A percentile compares a stretch with the other conserved stretches of the same genome.
Evolutionary conservation across 495 filamentous ascomycete genomes (phyloP).

Genomic region (Penicillium arizonense): DNA sequence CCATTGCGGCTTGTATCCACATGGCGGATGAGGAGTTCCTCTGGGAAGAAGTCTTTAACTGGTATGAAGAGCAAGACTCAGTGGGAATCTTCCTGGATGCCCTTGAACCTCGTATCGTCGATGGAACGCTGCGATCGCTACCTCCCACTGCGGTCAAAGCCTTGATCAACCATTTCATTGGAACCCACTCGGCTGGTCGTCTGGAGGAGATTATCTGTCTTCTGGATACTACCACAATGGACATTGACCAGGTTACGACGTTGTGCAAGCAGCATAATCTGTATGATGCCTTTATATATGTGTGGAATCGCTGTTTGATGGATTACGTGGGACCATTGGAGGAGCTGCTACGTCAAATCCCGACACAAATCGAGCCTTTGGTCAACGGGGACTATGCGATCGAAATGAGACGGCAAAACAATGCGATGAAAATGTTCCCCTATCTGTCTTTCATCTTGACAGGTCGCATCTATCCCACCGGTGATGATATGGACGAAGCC

Average conservation of each 20-base stretch:
- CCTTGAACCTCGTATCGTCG: slow-evolving; percentile 80
- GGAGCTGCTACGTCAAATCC: slow-evolving; percentile 76
- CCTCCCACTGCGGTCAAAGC: slow-evolving; percentile 85
- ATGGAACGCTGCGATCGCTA: slow-evolving; percentile 68
- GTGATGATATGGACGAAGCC: slow-evolving; percentile 64
- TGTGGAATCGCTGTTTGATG: slow-evolving; percentile 86
- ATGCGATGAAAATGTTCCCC: slow-evolving; percentile 89
- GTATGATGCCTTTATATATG: slow-evolving; percentile 94
- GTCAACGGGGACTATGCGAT: slow-evolving; percentile 35
- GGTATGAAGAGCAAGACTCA: slow-evolving; percentile 74
- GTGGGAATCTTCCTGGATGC: slow-evolving; percentile 80
- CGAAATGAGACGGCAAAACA: slow-evolving; percentile 42
- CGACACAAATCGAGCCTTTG: slow-evolving; percentile 24
- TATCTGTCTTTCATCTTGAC: slow-evolving; percentile 94
- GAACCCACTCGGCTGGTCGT: slow-evolving; percentile 63
- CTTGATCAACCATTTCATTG: slow-evolving; percentile 76
- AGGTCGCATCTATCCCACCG: slow-evolving; percentile 86
- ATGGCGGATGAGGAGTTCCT: slow-evolving; percentile 77
- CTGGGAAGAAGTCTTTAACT: slow-evolving; percentile 86
- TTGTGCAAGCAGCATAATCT: slow-evolving; percentile 88
- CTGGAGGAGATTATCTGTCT: slow-evolving; percentile 96
- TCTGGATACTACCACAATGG: slow-evolving; percentile 85
- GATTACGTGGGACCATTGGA: slow-evolving; percentile 91
- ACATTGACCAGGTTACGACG: slow-evolving; percentile 87
- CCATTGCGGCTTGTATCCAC: slow-evolving; percentile 76